phyloP scores from a whole-genome alignment of 768 basidiomycete genomes.

The Nidularia pulvinata region DNA sequence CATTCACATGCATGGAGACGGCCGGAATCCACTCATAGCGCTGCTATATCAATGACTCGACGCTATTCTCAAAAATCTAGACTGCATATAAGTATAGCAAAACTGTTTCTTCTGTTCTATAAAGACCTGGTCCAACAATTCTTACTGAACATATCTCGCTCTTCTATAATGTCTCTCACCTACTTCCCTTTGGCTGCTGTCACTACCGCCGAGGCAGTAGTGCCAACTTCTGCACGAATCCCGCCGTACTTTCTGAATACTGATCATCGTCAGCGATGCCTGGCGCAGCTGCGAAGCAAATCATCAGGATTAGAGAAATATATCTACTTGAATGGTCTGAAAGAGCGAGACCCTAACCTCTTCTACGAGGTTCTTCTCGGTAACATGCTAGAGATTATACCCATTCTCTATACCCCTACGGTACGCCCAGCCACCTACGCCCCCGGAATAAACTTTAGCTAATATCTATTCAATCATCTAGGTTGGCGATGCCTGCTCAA shows the following conservation, averaged over 20 bases:
- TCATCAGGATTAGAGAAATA: conserved; percentile 61
- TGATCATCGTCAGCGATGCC: conserved; percentile 55
- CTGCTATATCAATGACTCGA: no score
- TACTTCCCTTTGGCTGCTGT: neutral
- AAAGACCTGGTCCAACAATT: conserved; percentile 16
- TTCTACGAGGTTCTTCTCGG: conserved; percentile 66
- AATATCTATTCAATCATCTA: conserved; percentile 7
- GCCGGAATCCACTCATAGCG: no score
- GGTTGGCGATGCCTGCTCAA: conserved; percentile 73
- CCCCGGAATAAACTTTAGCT: neutral
- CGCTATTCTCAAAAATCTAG: neutral
- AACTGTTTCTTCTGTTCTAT: conserved; percentile 9
- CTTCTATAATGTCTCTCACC: conserved; percentile 15
- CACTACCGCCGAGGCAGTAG: conserved; percentile 1
- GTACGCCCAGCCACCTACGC: conserved; percentile 25
- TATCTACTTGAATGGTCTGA: conserved; percentile 66
- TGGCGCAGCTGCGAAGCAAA: conserved; percentile 60
- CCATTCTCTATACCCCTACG: conserved; percentile 77
- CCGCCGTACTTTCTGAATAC: conserved; percentile 50
- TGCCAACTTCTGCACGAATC: conserved; percentile 18
- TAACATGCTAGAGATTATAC: conserved; percentile 67
- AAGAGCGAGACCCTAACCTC: conserved; percentile 58
- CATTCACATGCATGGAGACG: conserved; percentile 26
- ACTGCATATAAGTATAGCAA: conserved; percentile 1
- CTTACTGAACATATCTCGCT: conserved; percentile 7